Evolutionary conservation across 306 rosid species (phyloP), one percentile per base, ranked within the genome.

Genomic region (Ceratonia siliqua): DNA sequence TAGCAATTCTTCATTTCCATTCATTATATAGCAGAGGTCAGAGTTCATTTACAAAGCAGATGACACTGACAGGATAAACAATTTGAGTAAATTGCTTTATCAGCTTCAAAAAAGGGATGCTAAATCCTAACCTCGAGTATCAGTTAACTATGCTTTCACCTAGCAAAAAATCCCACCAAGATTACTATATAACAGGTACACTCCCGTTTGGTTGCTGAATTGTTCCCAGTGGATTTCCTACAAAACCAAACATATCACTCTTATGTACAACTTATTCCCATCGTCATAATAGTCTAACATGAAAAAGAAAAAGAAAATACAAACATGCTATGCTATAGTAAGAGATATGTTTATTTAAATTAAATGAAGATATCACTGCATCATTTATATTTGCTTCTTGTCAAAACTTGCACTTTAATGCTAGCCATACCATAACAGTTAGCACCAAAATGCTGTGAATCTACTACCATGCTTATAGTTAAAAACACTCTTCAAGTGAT

Each of bases 151-250:
- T 87, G 86, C 78, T 81, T 75, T 67, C 77, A 77, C 81, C 81
- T 75, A 75, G 66, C 79, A 80, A 89, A 86, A 86, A 83, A 33
- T 69, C 74, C 81, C 68, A 65, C 76, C 70, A 42, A 52, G 68
- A 66, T 48, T 81, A 62, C 88, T 91, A 91, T 81, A 82, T 78
- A 62, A 91, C 98, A 72, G 89, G 92, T 81, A 91, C 91, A 58
- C 90, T 79, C 62, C 91, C 94, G 55, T 85, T 89, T 81, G 87
- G 85, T 80, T 88, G 94, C 69, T 89, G 97, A 77, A 86, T 78
- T 70, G 89, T 69, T 68, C 85, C 86, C 80, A 91, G 70, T 13
- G 96, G 81, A 85, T 89, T 85, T 72, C 92, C 98, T 94, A 76
- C 83, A 91, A 87, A 86, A 80, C 69, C 87, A 82, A 81, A 74